Evolutionary conservation across 352 stramenopile species (phyloP).

Genomic region (Pythium plurisporium): DNA sequence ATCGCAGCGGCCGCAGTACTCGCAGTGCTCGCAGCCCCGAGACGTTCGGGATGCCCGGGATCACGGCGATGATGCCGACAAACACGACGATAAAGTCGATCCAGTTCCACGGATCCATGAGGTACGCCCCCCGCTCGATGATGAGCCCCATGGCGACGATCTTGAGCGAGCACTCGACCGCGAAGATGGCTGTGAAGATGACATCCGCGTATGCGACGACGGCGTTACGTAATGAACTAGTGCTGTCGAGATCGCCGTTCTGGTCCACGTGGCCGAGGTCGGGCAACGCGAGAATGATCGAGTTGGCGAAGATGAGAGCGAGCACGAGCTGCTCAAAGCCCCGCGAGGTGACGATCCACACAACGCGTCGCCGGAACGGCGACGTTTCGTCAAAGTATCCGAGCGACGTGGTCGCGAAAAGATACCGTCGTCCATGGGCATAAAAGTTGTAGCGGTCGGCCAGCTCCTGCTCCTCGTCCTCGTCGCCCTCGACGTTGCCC

Average conservation of each 20-base stretch:
- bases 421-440: conserved; percentile 43
- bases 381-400: conserved; percentile 47
- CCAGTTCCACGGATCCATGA: conserved; percentile 86
- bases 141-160: conserved; percentile 82
- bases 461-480: conserved; percentile 26
- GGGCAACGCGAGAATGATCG: conserved; percentile 66
- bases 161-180: conserved; percentile 83
- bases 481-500: conserved; percentile 32
- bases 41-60: conserved; percentile 42
- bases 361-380: conserved; percentile 32
- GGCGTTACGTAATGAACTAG: conserved; percentile 39
- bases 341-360: conserved; percentile 49
- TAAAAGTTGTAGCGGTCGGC: conserved; percentile 57
- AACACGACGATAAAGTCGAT: conserved; percentile 88
- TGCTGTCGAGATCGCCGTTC: conserved; percentile 29
- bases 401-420: conserved; percentile 52
- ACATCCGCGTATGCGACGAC: conserved; percentile 44
- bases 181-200: conserved; percentile 65
- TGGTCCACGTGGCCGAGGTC: conserved; percentile 47
- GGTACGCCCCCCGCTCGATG: conserved; percentile 54
- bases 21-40: conserved; percentile 35
- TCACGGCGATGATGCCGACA: conserved; percentile 42
- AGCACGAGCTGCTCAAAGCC: conserved; percentile 74
- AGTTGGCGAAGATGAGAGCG: conserved; percentile 73
- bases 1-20: conserved; percentile 37